These are phyloP conservation scores for Pichiaceae sp. DNA, from an alignment of 1,139 yeast species.

Conservation along the genomic window DNA sequence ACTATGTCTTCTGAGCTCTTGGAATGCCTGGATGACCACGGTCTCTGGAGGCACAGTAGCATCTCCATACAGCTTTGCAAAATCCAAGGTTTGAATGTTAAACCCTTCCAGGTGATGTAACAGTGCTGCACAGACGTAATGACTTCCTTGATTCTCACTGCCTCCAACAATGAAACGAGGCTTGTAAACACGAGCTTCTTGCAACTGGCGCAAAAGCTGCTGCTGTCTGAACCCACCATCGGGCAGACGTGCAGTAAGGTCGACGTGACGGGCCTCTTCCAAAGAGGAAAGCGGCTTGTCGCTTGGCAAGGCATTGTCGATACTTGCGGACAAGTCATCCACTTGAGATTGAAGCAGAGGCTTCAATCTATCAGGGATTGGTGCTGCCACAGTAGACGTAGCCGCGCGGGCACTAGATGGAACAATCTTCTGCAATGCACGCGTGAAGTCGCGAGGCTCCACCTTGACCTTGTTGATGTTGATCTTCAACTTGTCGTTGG, in stretches of 20 bases:
- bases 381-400: constrained; percentile 59
- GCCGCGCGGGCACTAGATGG: constrained; percentile 85
- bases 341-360: constrained; percentile 53
- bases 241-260: constrained; percentile 34
- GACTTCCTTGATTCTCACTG: constrained; percentile 78
- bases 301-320: constrained; percentile 58
- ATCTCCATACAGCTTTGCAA: constrained; percentile 73
- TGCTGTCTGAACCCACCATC: constrained; percentile 68
- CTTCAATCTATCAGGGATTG: constrained; percentile 61
- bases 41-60: constrained; percentile 80
- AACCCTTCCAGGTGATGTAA: constrained; percentile 82
- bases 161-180: constrained; percentile 80
- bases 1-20: constrained; percentile 84
- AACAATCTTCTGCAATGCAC: constrained; percentile 76
- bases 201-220: constrained; percentile 49
- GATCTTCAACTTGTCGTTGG: constrained; percentile 65
- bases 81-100: constrained; percentile 79
- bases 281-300: constrained; percentile 49
- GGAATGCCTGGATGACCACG: constrained; percentile 71
- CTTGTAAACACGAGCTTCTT: constrained; percentile 64
- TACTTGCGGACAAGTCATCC: constrained; percentile 34
- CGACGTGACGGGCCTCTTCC: constrained; percentile 65
- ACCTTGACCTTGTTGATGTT: constrained; percentile 69
- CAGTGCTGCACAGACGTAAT: constrained; percentile 76
- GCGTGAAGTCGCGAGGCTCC: constrained; percentile 79